Evolutionary conservation across 208 protist species (phyloP).

Genomic region (Leishmania guyanensis): DNA sequence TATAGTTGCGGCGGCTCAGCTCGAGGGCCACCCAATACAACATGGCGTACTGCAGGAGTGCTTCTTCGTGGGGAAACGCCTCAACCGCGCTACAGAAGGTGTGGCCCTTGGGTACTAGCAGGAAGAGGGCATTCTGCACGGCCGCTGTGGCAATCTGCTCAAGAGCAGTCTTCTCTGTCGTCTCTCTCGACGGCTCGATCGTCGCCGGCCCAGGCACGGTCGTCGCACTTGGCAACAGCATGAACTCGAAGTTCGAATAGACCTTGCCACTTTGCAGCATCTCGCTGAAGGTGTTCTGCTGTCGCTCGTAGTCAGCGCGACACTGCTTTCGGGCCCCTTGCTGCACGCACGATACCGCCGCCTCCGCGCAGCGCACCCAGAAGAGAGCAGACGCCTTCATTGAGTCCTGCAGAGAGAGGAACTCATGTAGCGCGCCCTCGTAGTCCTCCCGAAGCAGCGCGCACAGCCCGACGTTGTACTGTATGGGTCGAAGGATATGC

Average conservation of each 20-base stretch:
- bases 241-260: slow-evolving; percentile 79
- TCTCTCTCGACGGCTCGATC: slow-evolving; percentile 30
- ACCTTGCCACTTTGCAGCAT: slow-evolving; percentile 73
- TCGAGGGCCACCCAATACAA: slow-evolving; percentile 83
- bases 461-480: slow-evolving; percentile 88
- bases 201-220: slow-evolving; percentile 43
- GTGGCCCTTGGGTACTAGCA: slow-evolving; percentile 69
- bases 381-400: slow-evolving; percentile 80
- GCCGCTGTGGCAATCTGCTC: slow-evolving; percentile 60
- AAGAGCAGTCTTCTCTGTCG: slow-evolving; percentile 32
- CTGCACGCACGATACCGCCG: slow-evolving; percentile 68
- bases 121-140: slow-evolving; percentile 83
- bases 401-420: slow-evolving; percentile 72
- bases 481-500: slow-evolving; percentile 50
- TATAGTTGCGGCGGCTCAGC: slow-evolving; percentile 77
- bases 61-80: slow-evolving; percentile 60
- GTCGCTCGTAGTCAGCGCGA: slow-evolving; percentile 71
- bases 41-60: slow-evolving; percentile 70
- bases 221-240: slow-evolving; percentile 74
- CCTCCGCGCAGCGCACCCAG: slow-evolving; percentile 87
- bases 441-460: slow-evolving; percentile 79
- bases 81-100: slow-evolving; percentile 58
- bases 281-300: slow-evolving; percentile 65
- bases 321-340: slow-evolving; percentile 30
- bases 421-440: slow-evolving; percentile 67